A percentile compares a stretch with the other conserved stretches of the same genome.
These are phyloP conservation scores for Lepiota brunneoincarnata DNA, from an alignment of 768 basidiomycete species.

Conservation along the genomic window DNA sequence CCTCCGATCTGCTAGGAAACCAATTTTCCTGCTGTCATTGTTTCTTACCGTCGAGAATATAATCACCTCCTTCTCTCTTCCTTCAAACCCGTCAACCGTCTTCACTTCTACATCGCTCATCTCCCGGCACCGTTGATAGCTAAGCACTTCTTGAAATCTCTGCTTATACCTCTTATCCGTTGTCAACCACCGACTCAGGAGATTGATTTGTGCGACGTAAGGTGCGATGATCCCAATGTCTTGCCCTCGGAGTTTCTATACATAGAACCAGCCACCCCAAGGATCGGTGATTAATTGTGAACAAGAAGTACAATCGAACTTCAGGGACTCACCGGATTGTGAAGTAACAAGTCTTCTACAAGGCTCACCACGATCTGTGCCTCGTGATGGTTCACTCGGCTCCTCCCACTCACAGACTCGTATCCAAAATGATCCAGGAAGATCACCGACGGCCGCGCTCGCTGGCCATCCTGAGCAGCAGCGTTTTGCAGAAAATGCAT, in stretches of 20 bases:
- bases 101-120: slow-evolving; percentile 75
- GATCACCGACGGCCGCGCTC: slow-evolving; percentile 56
- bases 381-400: slow-evolving; percentile 76
- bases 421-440: slow-evolving; percentile 79
- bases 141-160: slow-evolving; percentile 61
- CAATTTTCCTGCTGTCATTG: slow-evolving; percentile 74
- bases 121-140: slow-evolving; percentile 63
- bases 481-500: slow-evolving; percentile 40
- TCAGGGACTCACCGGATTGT: slow-evolving; percentile 59
- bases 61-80: slow-evolving; percentile 89
- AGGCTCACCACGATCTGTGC: slow-evolving; percentile 75
- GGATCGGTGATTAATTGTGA: not conserved
- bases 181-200: slow-evolving; percentile 66
- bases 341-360: slow-evolving; percentile 76
- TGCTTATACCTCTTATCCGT: slow-evolving; percentile 46
- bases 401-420: slow-evolving; percentile 68
- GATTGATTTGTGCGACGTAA: slow-evolving; percentile 82
- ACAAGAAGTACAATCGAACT: slow-evolving; percentile 11
- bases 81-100: slow-evolving; percentile 95
- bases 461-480: slow-evolving; percentile 1
- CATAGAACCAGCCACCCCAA: not conserved
- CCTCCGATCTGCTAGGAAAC: slow-evolving; percentile 84
- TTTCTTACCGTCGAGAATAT: slow-evolving; percentile 90
- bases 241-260: slow-evolving; percentile 56
- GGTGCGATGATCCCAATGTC: slow-evolving; percentile 94